Base-by-base conservation (phyloP, 305 asterid species). In the Rubia occidens region DNA sequence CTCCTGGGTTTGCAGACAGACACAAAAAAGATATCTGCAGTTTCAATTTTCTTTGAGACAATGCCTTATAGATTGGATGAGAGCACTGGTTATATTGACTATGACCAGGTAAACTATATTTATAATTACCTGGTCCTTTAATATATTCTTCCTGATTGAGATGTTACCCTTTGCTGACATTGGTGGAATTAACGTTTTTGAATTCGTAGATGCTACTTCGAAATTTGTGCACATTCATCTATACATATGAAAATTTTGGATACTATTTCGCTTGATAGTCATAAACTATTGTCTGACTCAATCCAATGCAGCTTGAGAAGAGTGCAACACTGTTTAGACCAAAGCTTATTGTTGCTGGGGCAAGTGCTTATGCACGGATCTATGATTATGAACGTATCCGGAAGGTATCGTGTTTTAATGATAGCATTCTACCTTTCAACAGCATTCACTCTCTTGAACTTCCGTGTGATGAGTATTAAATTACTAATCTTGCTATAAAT, bases 1-100 rank as follows among this genome's bases (percentile, higher is more conserved):
- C 65, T 49, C 37, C 65, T 17, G 60, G 69, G 61, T 64, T 71
- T 74, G 73, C 88, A 92, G 98, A 92, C 97, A 18, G 98, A 92
- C 76, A 89, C 96, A 43, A 92, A 89, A 78, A 92, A 92, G 80
- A 92, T 92, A 65, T 85, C 94, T 75, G 96, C 96, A 2, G 97
- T 90, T 62, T 92, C 98, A 64, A 90, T 92, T 75, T 92, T 92
- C 79, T 92, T 90, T 6, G 98, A 92, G 91, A 89, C 98, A 66
- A 89, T 92, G 98, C 98, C 97, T 7, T 92, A 92, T 84, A 85
- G 98, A 80, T 81, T 92, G 81, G 89, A 92, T 58, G 98, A 92
- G 82, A 86, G 85, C 86, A 84, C 95, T 6, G 98, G 98, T 60
- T 92, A 88, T 77, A 88, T 92, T 79, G 98, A 92, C 82, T 92